Conservation (phyloP, 2,329 filamentous ascomycete genomes). For the Blastomyces emzantsi region DNA sequence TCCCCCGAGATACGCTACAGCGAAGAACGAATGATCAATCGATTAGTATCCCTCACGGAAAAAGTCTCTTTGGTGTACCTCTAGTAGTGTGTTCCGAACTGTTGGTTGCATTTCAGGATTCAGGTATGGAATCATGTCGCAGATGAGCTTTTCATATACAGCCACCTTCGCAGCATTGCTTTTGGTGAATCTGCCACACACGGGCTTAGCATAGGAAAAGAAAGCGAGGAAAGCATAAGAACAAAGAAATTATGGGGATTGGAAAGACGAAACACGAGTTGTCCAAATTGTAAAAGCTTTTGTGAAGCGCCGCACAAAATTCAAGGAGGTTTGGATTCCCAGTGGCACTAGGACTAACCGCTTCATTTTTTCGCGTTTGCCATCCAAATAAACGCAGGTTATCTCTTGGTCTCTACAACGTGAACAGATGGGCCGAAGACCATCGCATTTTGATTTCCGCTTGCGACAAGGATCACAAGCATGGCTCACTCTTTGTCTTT, state of each 20-base stretch:
- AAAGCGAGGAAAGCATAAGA: neutral
- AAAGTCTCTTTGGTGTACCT: constrained; percentile 11
- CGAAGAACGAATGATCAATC: neutral
- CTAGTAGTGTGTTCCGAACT: constrained; percentile 15
- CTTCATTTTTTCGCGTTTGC: constrained; percentile 31
- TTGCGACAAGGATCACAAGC: constrained; percentile 30
- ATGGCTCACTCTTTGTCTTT: constrained; percentile 19
- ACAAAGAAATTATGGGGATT: neutral
- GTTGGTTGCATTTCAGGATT: constrained; percentile 14
- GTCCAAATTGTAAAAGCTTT: neutral
- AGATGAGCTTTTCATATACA: constrained; percentile 16
- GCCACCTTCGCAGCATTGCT: constrained; percentile 17
- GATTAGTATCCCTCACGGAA: neutral
- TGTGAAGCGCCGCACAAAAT: neutral
- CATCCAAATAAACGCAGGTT: constrained; percentile 27
- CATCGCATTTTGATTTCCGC: constrained; percentile 33
- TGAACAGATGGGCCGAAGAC: constrained; percentile 25
- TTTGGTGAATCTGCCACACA: constrained; percentile 13
- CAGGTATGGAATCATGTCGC: constrained; percentile 14
- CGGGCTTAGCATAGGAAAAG: constrained; percentile 2
- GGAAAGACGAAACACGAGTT: neutral
- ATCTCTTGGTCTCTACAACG: constrained; percentile 25
- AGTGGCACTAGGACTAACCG: neutral
- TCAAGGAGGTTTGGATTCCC: constrained; percentile 8
- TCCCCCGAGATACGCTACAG: neutral